Conservation (phyloP, 768 basidiomycete species). For the Tylopilus plumbeoviolaceoides region DNA sequence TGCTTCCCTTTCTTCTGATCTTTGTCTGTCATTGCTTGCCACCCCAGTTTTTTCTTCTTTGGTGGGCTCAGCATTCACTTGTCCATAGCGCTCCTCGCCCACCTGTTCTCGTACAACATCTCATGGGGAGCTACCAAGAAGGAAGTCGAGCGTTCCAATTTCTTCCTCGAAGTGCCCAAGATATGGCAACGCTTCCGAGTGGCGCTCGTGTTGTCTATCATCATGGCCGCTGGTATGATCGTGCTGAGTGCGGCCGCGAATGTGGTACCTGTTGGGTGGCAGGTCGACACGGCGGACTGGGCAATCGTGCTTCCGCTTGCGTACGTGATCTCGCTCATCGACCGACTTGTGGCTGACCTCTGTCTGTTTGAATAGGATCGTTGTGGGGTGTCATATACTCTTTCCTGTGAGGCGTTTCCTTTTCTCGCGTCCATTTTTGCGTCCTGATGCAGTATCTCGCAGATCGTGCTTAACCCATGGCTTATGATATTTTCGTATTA, state of each 20-base stretch:
- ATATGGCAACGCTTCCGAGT: slow-evolving; percentile 77
- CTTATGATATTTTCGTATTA: slow-evolving; percentile 76
- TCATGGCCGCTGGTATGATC: slow-evolving; percentile 48
- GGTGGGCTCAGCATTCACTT: slow-evolving; percentile 54
- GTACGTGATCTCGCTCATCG: slow-evolving; percentile 23
- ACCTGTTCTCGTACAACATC: slow-evolving; percentile 58
- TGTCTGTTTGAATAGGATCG: slow-evolving; percentile 30
- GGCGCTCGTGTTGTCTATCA: slow-evolving; percentile 52
- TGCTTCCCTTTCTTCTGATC: not conserved
- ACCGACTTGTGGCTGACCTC: not conserved
- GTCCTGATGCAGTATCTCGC: slow-evolving; percentile 16
- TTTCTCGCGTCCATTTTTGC: slow-evolving; percentile 24
- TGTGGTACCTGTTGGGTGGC: slow-evolving; percentile 64
- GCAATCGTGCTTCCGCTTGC: slow-evolving; percentile 73
- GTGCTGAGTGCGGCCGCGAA: slow-evolving; percentile 42
- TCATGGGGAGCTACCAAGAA: slow-evolving; percentile 64
- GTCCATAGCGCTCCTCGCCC: slow-evolving; percentile 48
- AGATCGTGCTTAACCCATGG: slow-evolving; percentile 87
- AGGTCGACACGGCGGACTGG: slow-evolving; percentile 57
- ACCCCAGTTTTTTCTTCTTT: slow-evolving; percentile 46
- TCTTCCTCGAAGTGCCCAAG: slow-evolving; percentile 85
- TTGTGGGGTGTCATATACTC: slow-evolving; percentile 62
- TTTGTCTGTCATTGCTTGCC: not conserved
- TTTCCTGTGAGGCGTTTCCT: slow-evolving; percentile 56
- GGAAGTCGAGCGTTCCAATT: slow-evolving; percentile 87